These are phyloP conservation scores for Candida smagusa DNA, from an alignment of 1,139 yeast species.

Conservation along the genomic window DNA sequence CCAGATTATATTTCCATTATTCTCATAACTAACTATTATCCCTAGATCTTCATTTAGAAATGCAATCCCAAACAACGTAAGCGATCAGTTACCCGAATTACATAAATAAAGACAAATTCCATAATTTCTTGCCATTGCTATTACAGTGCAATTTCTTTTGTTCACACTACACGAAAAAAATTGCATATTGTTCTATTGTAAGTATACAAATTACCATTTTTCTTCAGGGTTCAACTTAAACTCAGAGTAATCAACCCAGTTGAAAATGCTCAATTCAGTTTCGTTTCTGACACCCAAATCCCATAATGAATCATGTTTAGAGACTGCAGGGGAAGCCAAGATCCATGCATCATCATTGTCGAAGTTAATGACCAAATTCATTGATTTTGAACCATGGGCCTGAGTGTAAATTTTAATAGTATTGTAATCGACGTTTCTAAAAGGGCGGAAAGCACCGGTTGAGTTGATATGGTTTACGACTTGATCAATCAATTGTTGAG, in stretches of 20 bases:
- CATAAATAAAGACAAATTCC: too few species aligned
- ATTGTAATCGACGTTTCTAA: constrained; percentile 72
- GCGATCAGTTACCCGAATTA: too few species aligned
- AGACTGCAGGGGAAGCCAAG: constrained; percentile 33
- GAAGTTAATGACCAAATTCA: constrained; percentile 86
- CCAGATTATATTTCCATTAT: too few species aligned
- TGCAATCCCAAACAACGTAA: too few species aligned
- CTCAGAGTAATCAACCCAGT: constrained; percentile 58
- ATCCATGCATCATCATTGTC: constrained; percentile 76
- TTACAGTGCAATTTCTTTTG: too few species aligned
- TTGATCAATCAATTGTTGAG: constrained; percentile 53
- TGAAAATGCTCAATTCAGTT: constrained; percentile 83
- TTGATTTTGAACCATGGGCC: constrained; percentile 93
- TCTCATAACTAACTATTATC: too few species aligned
- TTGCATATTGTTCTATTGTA: too few species aligned
- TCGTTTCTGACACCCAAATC: constrained; percentile 84
- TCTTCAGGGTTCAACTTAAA: constrained; percentile 84
- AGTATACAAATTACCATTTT: constrained; percentile 57
- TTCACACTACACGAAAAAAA: too few species aligned
- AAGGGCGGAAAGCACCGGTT: constrained; percentile 75
- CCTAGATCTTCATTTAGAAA: too few species aligned
- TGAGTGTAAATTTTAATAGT: constrained; percentile 84
- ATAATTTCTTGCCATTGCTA: too few species aligned
- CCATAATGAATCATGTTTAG: constrained; percentile 42
- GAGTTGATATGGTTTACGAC: constrained; percentile 51